Evolutionary conservation across 345 rosid genomes (phyloP).

Genomic region (Rhizophora mangle): DNA sequence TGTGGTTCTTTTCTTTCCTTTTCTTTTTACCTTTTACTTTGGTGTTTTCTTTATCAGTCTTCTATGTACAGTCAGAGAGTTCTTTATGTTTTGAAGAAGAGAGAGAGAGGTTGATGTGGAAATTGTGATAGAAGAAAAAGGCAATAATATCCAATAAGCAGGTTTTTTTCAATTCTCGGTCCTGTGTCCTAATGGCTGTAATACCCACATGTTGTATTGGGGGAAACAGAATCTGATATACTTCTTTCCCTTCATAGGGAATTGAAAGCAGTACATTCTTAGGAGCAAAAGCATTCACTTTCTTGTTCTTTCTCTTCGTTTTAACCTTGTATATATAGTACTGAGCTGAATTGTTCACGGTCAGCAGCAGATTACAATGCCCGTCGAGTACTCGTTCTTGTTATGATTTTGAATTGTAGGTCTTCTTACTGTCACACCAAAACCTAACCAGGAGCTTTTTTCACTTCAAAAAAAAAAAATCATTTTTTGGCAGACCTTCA

Average conservation of each 20-base stretch:
- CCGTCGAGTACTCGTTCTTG: too few species aligned
- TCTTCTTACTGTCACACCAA: too few species aligned
- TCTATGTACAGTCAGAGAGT: constrained; percentile 40
- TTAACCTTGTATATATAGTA: not conserved
- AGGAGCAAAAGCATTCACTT: not conserved
- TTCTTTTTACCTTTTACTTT: not conserved
- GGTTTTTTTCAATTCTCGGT: not conserved
- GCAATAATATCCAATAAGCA: constrained; percentile 10
- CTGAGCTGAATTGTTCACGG: too few species aligned
- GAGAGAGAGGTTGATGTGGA: constrained; percentile 1
- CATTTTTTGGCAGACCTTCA: not conserved
- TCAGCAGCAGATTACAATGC: too few species aligned
- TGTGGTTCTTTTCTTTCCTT: not conserved
- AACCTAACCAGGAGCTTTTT: too few species aligned
- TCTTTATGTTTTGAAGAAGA: not conserved
- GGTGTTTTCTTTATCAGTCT: constrained; percentile 10
- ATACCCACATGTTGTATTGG: constrained; percentile 11
- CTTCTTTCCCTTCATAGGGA: not conserved
- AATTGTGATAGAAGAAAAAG: constrained; percentile 13
- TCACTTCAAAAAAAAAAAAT: not conserved
- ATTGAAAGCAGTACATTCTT: not conserved
- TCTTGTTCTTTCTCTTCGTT: not conserved
- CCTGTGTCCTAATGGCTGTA: constrained; percentile 18
- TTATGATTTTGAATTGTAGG: too few species aligned
- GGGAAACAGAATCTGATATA: constrained; percentile 3